phyloP scores from a whole-genome alignment of 208 protist genomes.

The Leishmania guyanensis region DNA sequence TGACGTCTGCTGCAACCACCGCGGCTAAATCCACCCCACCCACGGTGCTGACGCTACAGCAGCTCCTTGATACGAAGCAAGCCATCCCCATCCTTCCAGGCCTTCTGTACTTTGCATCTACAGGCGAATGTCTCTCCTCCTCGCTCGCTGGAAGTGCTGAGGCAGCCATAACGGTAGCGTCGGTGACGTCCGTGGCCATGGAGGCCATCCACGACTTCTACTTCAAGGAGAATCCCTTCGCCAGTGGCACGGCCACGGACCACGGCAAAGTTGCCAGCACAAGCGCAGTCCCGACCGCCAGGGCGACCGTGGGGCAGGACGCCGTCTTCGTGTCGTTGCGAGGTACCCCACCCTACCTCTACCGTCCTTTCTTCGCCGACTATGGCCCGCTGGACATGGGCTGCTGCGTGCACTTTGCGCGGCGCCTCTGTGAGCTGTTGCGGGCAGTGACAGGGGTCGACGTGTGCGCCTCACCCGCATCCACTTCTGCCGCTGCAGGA shows the following conservation, averaged over 20 bases:
- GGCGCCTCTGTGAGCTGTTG: conserved; percentile 50
- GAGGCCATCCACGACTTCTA: conserved; percentile 25
- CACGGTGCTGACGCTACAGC: conserved; percentile 23
- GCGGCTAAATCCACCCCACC: not conserved
- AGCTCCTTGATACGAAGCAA: conserved; percentile 43
- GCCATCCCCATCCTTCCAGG: conserved; percentile 55
- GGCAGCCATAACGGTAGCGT: not conserved
- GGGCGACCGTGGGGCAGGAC: conserved; percentile 23
- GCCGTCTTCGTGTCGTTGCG: conserved; percentile 50
- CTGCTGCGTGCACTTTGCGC: conserved; percentile 71
- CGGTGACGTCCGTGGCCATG: not conserved
- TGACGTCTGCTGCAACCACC: not conserved
- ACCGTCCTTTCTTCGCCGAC: conserved; percentile 92
- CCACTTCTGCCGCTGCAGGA: not conserved
- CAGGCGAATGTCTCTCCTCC: conserved; percentile 39
- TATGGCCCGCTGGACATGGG: conserved; percentile 93
- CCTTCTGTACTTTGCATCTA: conserved; percentile 66
- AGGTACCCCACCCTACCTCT: conserved; percentile 56
- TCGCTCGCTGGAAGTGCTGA: not conserved
- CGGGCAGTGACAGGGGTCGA: conserved; percentile 28
- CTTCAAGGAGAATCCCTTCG: conserved; percentile 14
- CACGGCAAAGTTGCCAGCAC: not conserved
- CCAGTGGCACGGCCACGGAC: conserved; percentile 11
- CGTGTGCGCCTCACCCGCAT: conserved; percentile 1
- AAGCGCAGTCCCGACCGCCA: not conserved